Evolutionary conservation across 257 asterid species (phyloP), one percentile per base, ranked within the genome.

Genomic region (Solanum tacnaense): DNA sequence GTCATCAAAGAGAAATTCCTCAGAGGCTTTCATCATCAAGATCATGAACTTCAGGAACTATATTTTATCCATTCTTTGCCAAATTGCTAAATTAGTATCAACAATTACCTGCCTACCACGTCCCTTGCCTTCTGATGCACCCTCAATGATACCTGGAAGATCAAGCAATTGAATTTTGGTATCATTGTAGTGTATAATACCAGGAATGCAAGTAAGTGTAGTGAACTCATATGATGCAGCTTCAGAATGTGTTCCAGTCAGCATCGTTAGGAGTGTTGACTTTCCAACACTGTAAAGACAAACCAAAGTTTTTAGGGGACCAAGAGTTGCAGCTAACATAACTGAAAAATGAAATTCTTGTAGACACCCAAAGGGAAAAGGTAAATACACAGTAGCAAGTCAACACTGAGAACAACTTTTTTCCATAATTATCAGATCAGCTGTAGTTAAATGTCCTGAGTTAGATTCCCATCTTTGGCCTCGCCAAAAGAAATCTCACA

Each of bases 71-170:
- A 73, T 73, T 35, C 16, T 36, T 36, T 21, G 5, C 20, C 83
- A 74, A 74, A 74, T 21, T 74, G 31, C 31, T 36, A 74, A 36
- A 74, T 2, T 74, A 5, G 83, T 5, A 36, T 74, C 31, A 32
- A 36, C 10, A 20, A 52, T 89, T 84, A 96, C 99, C 98, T 97
- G 99, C 90, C 99, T 92, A 91, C 99, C 99, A 91, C 99, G 99
- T 83, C 99, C 99, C 93, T 97, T 97, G 89, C 99, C 99, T 92
- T 97, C 99, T 73, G 99, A 94, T 67, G 99, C 99, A 73, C 99
- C 99, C 90, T 97, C 99, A 49, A 97, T 97, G 90, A 97, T 97
- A 89, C 99, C 99, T 76, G 98, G 99, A 91, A 97, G 99, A 95
- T 97, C 99, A 62, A 97, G 99, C 89, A 97, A 88, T 94, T 97